Base-by-base conservation (phyloP, 148 eudicot genomes). In the Linanthus parryae region DNA sequence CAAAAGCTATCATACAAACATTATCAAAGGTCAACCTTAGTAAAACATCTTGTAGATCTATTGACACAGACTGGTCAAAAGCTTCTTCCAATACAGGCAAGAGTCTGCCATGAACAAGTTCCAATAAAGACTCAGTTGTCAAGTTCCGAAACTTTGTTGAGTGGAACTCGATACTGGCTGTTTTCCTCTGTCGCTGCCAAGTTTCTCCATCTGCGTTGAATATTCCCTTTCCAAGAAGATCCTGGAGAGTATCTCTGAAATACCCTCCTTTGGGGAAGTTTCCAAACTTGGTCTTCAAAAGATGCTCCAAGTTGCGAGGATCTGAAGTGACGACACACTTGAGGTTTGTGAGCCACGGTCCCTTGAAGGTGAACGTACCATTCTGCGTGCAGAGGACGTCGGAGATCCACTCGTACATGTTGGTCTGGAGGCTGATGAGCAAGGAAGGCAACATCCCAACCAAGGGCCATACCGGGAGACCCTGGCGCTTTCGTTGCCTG, bases 391-490 rank as follows among this genome's bases (percentile, higher is more conserved):
- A 20, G 2, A 83, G 66, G 14, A 81, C 56, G 0, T 45, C 53
- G 0, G 84, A 62, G 2, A 88, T 66, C 94, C 88, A 88, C 8
- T 84, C 94, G 24, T 88, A 88, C 44, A 88, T 27, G 55, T 88
- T 65, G 0, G 38, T 39, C 12, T 52, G 68, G 11, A 88, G 49
- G 13, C 81, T 92, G 1, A 61, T 3, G 23, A 81, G 15, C 57
- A 88, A 62, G 1, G 96, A 88, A 1, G 96, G 96, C 33, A 88
- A 56, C 96, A 88, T 88, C 10, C 96, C 96, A 8, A 88, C 59
- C 0, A 88, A 21, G 0, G 96, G 96, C 92, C 92, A 88, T 28
- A 59, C 75, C 0, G 94, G 80, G 19, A 88, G 70, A 28, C 96
- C 96, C 7, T 74, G 74, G 11, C 39, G 47, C 31, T 64, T 73